Evolutionary conservation across 768 basidiomycete species (phyloP), one percentile per base, ranked within the genome.

Genomic region (Mycena floridula): DNA sequence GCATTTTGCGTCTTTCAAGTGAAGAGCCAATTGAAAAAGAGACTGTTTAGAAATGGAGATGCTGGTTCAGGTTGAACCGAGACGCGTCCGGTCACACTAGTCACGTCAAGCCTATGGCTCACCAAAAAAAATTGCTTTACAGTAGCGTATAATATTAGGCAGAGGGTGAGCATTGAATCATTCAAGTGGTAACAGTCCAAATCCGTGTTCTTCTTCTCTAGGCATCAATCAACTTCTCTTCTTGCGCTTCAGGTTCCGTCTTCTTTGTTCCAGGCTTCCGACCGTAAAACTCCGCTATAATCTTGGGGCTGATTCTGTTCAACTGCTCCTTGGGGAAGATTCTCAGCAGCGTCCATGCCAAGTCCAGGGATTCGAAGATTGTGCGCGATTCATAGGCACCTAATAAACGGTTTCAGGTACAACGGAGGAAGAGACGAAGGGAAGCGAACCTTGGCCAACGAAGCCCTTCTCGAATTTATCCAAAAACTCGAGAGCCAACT

Each of bases 241-340:
- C 77, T 48, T 68, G 63, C 44, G 64, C 73, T 36, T 65, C 70
- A 56, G 64, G 73, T 50, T 70, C 75, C 61, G 70, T 66, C 44
- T 76, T 70, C 47, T 69, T 59, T 74, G 77, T 84, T 41, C 71
- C 75, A 28, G 79, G 63, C 70, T 94, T 93, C 57, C 92, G 85
- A 37, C 77, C 85, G 58, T 96, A 96, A 64, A 86, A 96, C 67
- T 96, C 93, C 49, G 78, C 79, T 57, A 96, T 85, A 60, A 96
- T 94, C 82, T 91, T 91, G 57, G 93, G 93, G 61, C 82, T 92
- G 73, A 98, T 94, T 58, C 94, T 89, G 73, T 97, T 98, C 53
- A 98, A 77, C 65, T 92, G 89, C 68, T 97, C 95, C 67, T 94
- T 93, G 49, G 96, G 96, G 89, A 98, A 99, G 61, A 95, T 95